Evolutionary conservation across 2,329 filamentous ascomycete species (phyloP), one percentile per base, ranked within the genome.

Genomic region (Chrysoporthe austroafricana): DNA sequence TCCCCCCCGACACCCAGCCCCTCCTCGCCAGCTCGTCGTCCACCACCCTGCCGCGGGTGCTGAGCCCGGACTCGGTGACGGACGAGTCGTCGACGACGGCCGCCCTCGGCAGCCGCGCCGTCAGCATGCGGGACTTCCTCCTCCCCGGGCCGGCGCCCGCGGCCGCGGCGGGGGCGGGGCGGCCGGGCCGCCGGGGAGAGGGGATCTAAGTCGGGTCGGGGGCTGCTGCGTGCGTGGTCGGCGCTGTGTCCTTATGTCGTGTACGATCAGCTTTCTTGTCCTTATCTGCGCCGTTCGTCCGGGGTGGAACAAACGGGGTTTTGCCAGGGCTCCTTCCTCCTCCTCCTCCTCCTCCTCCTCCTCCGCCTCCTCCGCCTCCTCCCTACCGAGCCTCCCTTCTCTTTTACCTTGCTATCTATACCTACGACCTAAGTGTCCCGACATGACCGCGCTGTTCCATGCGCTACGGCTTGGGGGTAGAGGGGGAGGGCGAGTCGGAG

Each of bases 1-100:
- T 60, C 48, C 60, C 58, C 32, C 13, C 62, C 13, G 66, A 69
- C 60, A 67, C 48, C 58, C 68, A 56, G 46, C 66, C 68, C 63
- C 65, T 69, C 16, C 65, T 69, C 21, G 39, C 64, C 39, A 39
- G 64, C 34, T 60, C 64, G 6, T 32, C 59, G 26, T 26, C 26
- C 26, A 26, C 26, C 32, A 43, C 18, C 46, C 64, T 61, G 60
- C 63, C 59, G 36, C 57, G 43, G 59, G 50, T 46, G 13, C 11
- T 46, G 52, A 48, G 62, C n/a, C 54, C 52, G n/a, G 46, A 52
- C 21, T 62, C 62, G 50, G 62, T 50, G 6, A 60, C 50, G n/a
- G 54, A 56, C 32, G 64, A 43, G 9, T n/a, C 44, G n/a, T 67
- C 58, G 16, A 44, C 46, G 26, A 26, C 26, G 26, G 26, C 26